Evolutionary conservation across 2,329 filamentous ascomycete species (phyloP), one percentile per base, ranked within the genome.

Genomic region (Pseudogymnoascus pannorum): DNA sequence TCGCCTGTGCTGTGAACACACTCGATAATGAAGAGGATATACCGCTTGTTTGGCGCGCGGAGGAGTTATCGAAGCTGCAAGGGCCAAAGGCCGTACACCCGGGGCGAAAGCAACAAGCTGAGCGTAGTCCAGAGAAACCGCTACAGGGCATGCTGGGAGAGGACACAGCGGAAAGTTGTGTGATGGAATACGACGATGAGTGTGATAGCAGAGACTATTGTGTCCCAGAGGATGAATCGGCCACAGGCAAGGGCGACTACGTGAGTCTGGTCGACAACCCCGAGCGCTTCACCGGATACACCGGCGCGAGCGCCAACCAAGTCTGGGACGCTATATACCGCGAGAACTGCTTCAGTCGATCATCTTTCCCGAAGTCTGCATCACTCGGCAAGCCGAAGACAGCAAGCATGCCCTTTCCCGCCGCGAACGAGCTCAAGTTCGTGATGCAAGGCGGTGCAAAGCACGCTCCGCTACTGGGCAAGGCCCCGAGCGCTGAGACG

Each of bases 141-240:
- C 77, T 97, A 5, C 86, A 91, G 68, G 93, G 93, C 14, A 82
- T 87, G 68, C 76, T 99, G 7, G 94, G 94, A 54, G 91, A 92
- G 59, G 79, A 87, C 61, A 93, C 97, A 0, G 92, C 91, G 59
- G 94, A 99, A 78, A 96, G 91, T 74, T 99, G 94, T 73, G 92
- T 99, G 51, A 87, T 97, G 16, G 94, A 99, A 76, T 96, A 96
- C 72, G 93, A 97, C 70, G 93, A 97, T 70, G 93, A 97, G 75
- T 96, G 92, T 75, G 93, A 97, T 76, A 89, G 97, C 67, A 85
- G 94, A 66, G 94, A 99, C 73, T 99, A 97, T 75, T 99, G 94
- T 75, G 85, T 97, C 4, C 91, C 92, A 0, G 94, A 99, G 69
- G 94, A 99, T 72, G 92, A 97, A 76, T 90, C 89, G 70, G 86